These are phyloP conservation scores for Sanghuangporus sanghuang DNA, from an alignment of 1,284 basidiomycete genomes.

Conservation along the genomic window DNA sequence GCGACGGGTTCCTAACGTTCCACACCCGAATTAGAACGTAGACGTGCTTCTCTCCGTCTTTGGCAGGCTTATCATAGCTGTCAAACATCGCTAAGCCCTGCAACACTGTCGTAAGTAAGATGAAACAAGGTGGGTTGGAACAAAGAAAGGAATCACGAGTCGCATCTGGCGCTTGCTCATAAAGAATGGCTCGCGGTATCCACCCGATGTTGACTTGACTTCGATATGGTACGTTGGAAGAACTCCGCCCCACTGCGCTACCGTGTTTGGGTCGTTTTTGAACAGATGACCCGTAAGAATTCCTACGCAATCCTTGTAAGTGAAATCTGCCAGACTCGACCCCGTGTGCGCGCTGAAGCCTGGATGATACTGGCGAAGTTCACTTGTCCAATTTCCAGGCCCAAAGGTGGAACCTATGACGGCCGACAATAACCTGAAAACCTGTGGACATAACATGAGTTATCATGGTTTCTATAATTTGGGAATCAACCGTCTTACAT, in stretches of 20 bases:
- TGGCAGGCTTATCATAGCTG: not conserved
- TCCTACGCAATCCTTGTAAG: conserved; percentile 16
- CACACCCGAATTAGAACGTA: conserved; percentile 9
- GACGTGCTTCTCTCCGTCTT: not conserved
- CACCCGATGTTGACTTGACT: conserved; percentile 20
- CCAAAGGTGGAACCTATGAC: conserved; percentile 15
- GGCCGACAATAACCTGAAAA: conserved; percentile 14
- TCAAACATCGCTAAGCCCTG: not conserved
- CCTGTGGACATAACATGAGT: no score
- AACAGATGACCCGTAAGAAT: conserved; percentile 12
- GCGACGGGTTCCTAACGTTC: not conserved
- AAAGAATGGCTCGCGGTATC: conserved; percentile 18
- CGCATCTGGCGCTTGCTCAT: conserved; percentile 18
- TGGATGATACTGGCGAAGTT: conserved; percentile 14
- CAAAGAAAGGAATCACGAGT: conserved; percentile 8
- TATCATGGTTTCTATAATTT: no score
- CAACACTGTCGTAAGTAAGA: not conserved
- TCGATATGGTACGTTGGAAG: conserved; percentile 21
- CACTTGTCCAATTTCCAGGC: conserved; percentile 21
- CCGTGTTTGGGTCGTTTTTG: conserved; percentile 2
- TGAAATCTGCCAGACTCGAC: conserved; percentile 18
- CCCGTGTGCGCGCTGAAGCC: conserved; percentile 15
- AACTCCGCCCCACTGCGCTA: conserved; percentile 12
- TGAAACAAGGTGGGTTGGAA: no score
- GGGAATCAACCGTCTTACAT: no score